These are phyloP conservation scores for Rhododendron williamsianum DNA, from an alignment of 148 eudicot genomes.

Conservation along the genomic window DNA sequence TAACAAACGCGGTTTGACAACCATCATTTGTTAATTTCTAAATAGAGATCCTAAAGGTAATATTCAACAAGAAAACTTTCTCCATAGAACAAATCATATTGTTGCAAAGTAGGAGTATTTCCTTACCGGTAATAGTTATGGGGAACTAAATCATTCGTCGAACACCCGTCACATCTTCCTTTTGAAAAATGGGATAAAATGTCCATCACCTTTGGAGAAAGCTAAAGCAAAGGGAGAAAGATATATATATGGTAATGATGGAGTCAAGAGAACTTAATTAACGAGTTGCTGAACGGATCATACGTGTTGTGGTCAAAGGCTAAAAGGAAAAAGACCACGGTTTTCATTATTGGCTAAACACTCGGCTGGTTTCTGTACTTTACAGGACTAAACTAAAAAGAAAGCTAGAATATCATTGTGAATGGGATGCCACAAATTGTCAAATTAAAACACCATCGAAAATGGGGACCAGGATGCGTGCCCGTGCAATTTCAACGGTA, in stretches of 20 bases:
- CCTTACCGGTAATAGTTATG: background rate
- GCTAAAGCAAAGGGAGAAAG: background rate
- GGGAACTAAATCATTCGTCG: background rate
- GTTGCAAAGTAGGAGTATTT: no score
- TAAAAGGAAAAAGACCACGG: background rate
- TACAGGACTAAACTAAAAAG: background rate
- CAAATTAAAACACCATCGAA: background rate
- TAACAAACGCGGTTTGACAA: background rate
- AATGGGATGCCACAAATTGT: background rate
- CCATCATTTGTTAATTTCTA: background rate
- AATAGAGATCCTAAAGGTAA: background rate
- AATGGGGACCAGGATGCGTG: background rate
- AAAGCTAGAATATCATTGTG: background rate
- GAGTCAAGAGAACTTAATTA: background rate
- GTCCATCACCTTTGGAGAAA: conserved; percentile 10
- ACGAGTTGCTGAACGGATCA: background rate
- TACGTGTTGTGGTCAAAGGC: conserved; percentile 9
- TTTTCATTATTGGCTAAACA: conserved; percentile 5
- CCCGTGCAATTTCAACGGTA: background rate
- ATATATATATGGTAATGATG: background rate
- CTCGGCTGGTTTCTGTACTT: conserved; percentile 14
- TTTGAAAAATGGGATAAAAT: background rate
- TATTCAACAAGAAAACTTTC: background rate
- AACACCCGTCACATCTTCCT: background rate
- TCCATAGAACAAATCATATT: background rate